Conservation (phyloP, 1,284 basidiomycete species). For the Laetiporus sulphureus region DNA sequence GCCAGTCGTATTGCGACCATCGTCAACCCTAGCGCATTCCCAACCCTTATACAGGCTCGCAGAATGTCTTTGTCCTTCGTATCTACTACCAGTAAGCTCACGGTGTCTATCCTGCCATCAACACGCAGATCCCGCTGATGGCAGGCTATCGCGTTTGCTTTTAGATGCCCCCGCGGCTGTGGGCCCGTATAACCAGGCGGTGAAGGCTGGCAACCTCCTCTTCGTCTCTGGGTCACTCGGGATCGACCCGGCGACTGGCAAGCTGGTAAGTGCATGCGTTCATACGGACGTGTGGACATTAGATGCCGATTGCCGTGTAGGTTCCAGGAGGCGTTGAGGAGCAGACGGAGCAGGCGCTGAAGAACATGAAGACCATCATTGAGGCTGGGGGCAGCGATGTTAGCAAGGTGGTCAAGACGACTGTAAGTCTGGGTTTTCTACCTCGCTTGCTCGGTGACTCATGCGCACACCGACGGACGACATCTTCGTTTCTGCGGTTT, state of each 20-base stretch:
- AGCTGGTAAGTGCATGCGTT: constrained; percentile 55
- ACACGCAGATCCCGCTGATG: too few relatives aligned
- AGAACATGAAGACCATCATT: constrained; percentile 82
- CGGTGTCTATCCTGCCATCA: too few relatives aligned
- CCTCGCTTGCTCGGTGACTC: too few relatives aligned
- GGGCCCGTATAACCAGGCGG: constrained; percentile 88
- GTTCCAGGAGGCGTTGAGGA: constrained; percentile 70
- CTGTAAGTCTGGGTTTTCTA: constrained; percentile 59
- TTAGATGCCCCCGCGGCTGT: constrained; percentile 81
- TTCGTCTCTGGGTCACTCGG: constrained; percentile 92
- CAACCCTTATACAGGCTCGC: neutral
- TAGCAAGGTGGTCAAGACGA: constrained; percentile 81
- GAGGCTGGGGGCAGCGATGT: constrained; percentile 76
- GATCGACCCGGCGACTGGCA: constrained; percentile 69
- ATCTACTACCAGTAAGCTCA: constrained; percentile 45
- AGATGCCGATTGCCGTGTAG: constrained; percentile 12
- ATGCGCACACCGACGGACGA: too few relatives aligned
- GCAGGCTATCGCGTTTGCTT: too few relatives aligned
- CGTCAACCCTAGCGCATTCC: neutral
- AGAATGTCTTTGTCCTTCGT: constrained; percentile 39
- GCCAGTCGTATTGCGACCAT: neutral
- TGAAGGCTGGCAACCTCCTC: constrained; percentile 80
- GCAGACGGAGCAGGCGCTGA: constrained; percentile 82
- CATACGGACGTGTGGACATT: neutral
- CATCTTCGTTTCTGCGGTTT: neutral